Evolutionary conservation across 352 stramenopile genomes (phyloP).

Genomic region (Phytophthora sojae): DNA sequence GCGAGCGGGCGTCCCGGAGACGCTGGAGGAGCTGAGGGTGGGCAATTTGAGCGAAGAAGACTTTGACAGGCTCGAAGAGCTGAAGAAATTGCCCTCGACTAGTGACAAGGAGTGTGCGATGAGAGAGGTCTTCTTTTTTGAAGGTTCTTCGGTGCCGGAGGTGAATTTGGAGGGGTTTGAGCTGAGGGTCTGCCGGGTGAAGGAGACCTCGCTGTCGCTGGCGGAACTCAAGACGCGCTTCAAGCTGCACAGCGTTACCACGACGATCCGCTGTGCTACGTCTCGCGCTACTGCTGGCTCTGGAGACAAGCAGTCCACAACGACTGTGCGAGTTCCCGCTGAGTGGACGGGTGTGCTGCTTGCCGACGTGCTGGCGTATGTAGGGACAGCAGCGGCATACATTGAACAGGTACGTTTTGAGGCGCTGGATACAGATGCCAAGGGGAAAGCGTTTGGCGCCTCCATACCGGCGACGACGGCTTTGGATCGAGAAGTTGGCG

Average conservation of each 20-base stretch:
- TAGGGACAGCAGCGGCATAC: slow-evolving; percentile 52
- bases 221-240: slow-evolving; percentile 90
- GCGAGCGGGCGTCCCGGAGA: slow-evolving; percentile 6
- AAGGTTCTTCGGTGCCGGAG: slow-evolving; percentile 1
- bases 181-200: slow-evolving; percentile 14
- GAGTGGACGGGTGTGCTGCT: slow-evolving; percentile 92
- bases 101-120: slow-evolving; percentile 1
- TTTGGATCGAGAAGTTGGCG: slow-evolving; percentile 86
- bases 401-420: slow-evolving; percentile 62
- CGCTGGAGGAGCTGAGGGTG: slow-evolving; percentile 24
- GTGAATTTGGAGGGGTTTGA: slow-evolving; percentile 16
- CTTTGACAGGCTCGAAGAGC: slow-evolving; percentile 21
- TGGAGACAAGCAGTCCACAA: slow-evolving; percentile 17
- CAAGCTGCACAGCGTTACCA: slow-evolving; percentile 73
- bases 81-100: slow-evolving; percentile 1
- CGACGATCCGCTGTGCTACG: slow-evolving; percentile 89
- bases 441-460: slow-evolving; percentile 57
- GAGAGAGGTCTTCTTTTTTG: slow-evolving; percentile 20
- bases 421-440: slow-evolving; percentile 55
- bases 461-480: slow-evolving; percentile 91
- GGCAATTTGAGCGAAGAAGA: slow-evolving; percentile 30
- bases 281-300: slow-evolving; percentile 52
- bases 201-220: slow-evolving; percentile 66
- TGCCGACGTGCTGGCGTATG: slow-evolving; percentile 79
- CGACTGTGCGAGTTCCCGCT: slow-evolving; percentile 76